Conservation (phyloP, 345 rosid species). For the Cardiospermum halicacabum region DNA sequence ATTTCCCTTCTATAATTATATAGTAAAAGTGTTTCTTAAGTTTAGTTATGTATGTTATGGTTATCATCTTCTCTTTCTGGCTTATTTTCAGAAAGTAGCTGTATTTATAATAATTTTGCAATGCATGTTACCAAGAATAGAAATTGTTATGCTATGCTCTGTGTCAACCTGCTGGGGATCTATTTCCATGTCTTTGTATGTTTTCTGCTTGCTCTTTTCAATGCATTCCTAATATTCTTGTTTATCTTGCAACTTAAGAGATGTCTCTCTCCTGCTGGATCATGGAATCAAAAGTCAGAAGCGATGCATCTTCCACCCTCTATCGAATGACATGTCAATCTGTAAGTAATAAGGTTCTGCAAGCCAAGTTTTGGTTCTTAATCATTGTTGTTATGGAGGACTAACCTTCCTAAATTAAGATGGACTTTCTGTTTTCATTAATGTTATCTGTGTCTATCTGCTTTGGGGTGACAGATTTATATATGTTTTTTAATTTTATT, state of each 20-base stretch:
- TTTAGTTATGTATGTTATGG: not conserved
- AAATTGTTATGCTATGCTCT: too few species aligned
- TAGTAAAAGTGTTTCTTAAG: too few species aligned
- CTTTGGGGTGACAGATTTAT: not conserved
- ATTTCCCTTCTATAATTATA: too few species aligned
- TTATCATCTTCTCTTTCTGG: not conserved
- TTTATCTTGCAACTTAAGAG: constrained; percentile 27
- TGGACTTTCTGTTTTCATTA: not conserved
- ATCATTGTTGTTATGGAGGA: not conserved
- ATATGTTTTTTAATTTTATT: not conserved
- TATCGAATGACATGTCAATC: constrained; percentile 73
- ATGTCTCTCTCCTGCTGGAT: constrained; percentile 77
- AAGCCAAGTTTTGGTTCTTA: not conserved
- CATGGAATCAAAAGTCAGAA: constrained; percentile 56
- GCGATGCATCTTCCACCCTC: constrained; percentile 81
- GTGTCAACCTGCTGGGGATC: not conserved
- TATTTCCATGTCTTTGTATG: not conserved
- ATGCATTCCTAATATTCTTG: not conserved
- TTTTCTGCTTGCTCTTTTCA: not conserved
- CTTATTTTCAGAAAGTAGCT: not conserved
- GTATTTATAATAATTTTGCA: not conserved
- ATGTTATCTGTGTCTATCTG: not conserved
- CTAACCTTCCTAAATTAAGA: not conserved
- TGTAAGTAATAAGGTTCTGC: constrained; percentile 38
- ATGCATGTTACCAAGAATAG: not conserved